These are phyloP conservation scores for Solanum ossicruentum DNA, from an alignment of 257 asterid species.

Conservation along the genomic window DNA sequence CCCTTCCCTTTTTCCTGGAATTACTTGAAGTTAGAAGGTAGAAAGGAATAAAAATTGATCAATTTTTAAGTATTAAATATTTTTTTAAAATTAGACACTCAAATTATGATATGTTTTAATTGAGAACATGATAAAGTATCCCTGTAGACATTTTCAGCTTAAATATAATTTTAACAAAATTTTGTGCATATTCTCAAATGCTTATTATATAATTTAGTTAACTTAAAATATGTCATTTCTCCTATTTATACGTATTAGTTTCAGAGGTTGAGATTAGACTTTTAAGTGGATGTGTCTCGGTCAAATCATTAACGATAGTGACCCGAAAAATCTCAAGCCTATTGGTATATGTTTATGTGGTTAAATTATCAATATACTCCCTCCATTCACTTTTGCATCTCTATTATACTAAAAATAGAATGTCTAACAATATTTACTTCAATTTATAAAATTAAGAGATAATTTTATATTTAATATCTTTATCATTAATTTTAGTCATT, in stretches of 20 bases:
- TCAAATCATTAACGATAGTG: too few relatives aligned
- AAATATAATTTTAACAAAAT: neutral
- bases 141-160: rapidly evolving
- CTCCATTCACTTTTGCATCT: too few relatives aligned
- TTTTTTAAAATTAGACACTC: neutral
- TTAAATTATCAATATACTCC: neutral
- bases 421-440: too few relatives aligned
- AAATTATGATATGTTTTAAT: too few relatives aligned
- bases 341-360: neutral
- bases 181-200: neutral
- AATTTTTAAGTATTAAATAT: neutral
- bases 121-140: too few relatives aligned
- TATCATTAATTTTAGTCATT: too few relatives aligned
- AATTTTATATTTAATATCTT: too few relatives aligned
- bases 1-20: neutral
- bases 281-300: too few relatives aligned
- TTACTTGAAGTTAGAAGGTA: neutral
- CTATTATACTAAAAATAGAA: too few relatives aligned
- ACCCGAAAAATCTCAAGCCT: neutral
- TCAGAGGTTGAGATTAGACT: too few relatives aligned
- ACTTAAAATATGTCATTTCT: neutral
- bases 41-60: neutral
- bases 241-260: too few relatives aligned
- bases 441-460: too few relatives aligned
- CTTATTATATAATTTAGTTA: neutral